These are phyloP conservation scores for Calonectria montana DNA, from an alignment of 2,329 filamentous ascomycete species.

Conservation along the genomic window DNA sequence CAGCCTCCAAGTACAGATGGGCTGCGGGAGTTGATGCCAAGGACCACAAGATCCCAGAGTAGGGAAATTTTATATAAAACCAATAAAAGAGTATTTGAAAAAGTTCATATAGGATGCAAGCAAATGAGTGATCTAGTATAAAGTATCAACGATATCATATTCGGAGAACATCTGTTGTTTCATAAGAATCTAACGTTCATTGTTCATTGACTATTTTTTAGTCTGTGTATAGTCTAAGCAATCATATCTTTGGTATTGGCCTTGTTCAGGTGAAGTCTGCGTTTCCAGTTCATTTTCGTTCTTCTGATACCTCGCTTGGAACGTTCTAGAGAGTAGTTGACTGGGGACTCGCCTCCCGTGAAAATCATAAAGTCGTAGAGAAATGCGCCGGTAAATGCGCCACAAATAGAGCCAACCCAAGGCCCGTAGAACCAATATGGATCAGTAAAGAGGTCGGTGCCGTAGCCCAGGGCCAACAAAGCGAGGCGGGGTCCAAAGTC, in stretches of 20 bases:
- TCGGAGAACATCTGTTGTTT: background rate
- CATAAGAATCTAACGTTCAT: background rate
- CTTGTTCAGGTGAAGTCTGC: background rate
- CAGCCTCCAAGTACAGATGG: slow-evolving; percentile 62
- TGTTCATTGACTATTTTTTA: background rate
- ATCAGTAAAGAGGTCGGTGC: background rate
- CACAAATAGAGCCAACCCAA: background rate
- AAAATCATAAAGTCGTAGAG: slow-evolving; percentile 6
- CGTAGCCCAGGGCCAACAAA: background rate
- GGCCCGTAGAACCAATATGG: background rate
- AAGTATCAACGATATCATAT: too few species aligned
- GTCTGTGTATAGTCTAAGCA: background rate
- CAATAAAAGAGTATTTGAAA: background rate
- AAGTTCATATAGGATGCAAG: background rate
- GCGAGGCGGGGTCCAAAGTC: slow-evolving; percentile 1
- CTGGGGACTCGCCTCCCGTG: background rate
- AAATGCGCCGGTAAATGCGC: background rate
- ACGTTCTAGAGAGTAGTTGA: background rate
- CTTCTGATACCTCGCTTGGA: background rate
- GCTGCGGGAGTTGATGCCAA: slow-evolving; percentile 33
- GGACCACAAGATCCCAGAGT: slow-evolving; percentile 35
- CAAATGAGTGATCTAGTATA: background rate
- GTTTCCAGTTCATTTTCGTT: background rate
- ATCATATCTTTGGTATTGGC: background rate
- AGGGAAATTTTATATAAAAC: background rate